Conservation (phyloP, 352 stramenopile genomes). For the Blastocystis sp. region DNA sequence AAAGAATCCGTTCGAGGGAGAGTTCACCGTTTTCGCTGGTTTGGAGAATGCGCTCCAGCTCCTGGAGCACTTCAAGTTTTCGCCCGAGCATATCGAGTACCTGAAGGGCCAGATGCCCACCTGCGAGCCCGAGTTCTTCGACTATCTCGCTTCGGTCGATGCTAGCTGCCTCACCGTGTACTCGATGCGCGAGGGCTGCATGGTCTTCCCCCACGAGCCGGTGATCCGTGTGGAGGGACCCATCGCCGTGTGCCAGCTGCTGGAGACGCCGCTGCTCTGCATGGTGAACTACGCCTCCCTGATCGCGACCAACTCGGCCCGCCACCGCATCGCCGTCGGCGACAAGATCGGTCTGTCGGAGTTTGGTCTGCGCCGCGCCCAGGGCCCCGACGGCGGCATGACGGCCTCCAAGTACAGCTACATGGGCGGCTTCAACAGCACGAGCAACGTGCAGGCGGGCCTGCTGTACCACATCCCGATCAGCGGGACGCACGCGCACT, state of each 20-base stretch:
- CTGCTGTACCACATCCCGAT: slow-evolving; percentile 90
- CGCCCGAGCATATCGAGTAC: slow-evolving; percentile 87
- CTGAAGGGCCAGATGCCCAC: slow-evolving; percentile 77
- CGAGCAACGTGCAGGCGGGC: slow-evolving; percentile 92
- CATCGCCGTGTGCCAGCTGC: slow-evolving; percentile 88
- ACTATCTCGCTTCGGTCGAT: slow-evolving; percentile 87
- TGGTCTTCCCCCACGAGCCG: slow-evolving; percentile 92
- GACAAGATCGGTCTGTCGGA: slow-evolving; percentile 75
- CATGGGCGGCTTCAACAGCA: slow-evolving; percentile 93
- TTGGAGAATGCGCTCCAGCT: slow-evolving; percentile 82
- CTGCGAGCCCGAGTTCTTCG: slow-evolving; percentile 89
- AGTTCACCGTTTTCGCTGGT: slow-evolving; percentile 90
- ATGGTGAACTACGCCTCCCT: slow-evolving; percentile 95
- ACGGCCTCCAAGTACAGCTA: slow-evolving; percentile 93
- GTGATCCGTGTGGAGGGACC: slow-evolving; percentile 88
- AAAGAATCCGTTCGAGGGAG: slow-evolving; percentile 96
- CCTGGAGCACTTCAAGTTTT: slow-evolving; percentile 90
- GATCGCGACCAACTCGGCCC: slow-evolving; percentile 93
- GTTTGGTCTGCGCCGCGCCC: slow-evolving; percentile 75
- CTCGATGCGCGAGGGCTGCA: slow-evolving; percentile 87
- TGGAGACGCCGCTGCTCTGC: slow-evolving; percentile 96
- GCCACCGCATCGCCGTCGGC: slow-evolving; percentile 89
- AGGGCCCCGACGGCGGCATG: slow-evolving; percentile 93
- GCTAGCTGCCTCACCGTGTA: slow-evolving; percentile 87
- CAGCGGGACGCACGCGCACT: slow-evolving; percentile 93